These are phyloP conservation scores for Lanmaoa rubissima DNA, from an alignment of 768 basidiomycete species.

Conservation along the genomic window DNA sequence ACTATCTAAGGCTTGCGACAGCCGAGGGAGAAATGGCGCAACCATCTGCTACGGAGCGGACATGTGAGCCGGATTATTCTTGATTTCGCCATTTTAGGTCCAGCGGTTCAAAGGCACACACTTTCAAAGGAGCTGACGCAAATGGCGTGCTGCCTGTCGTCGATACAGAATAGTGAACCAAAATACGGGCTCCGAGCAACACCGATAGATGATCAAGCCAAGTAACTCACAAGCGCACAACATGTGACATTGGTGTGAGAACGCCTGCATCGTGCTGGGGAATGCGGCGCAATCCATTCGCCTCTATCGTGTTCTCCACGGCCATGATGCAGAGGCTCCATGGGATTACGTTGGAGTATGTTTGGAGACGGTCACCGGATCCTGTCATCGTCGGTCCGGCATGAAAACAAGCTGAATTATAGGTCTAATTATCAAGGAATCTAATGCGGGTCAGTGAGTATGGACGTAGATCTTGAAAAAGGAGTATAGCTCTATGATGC, in stretches of 20 bases:
- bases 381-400: neutral
- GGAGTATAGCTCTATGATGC: constrained; percentile 30
- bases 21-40: constrained; percentile 17
- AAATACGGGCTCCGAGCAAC: neutral
- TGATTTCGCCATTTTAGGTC: constrained; percentile 10
- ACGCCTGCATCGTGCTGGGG: neutral
- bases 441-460: neutral
- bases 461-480: neutral
- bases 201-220: neutral
- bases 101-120: neutral
- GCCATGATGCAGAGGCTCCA: neutral
- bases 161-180: neutral
- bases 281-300: neutral
- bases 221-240: neutral
- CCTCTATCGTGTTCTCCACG: neutral
- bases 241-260: constrained; percentile 12
- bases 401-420: neutral
- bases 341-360: neutral
- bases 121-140: neutral
- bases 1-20: constrained; percentile 9
- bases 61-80: constrained; percentile 18
- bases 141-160: neutral
- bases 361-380: neutral
- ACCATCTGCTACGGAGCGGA: constrained; percentile 2
- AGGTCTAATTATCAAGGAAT: neutral